phyloP scores from a whole-genome alignment of 768 basidiomycete genomes.

The Auriscalpium orientale region DNA sequence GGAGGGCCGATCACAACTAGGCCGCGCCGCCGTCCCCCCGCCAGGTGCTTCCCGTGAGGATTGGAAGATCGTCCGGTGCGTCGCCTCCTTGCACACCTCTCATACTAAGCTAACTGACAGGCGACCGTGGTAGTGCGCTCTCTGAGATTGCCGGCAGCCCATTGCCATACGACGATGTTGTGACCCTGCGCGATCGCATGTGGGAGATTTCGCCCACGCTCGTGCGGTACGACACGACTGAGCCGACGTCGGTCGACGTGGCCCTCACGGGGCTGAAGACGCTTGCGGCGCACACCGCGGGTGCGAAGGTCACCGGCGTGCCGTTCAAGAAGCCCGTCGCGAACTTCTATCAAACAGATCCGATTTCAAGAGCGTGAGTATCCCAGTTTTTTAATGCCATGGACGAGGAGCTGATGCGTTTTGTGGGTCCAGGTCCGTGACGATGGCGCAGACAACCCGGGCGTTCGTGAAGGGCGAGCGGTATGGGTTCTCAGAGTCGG shows the following conservation, averaged over 20 bases:
- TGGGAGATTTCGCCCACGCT: constrained; percentile 94
- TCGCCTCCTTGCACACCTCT: not conserved
- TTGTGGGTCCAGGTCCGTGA: constrained; percentile 59
- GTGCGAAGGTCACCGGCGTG: constrained; percentile 47
- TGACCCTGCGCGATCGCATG: constrained; percentile 81
- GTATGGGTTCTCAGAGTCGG: constrained; percentile 44
- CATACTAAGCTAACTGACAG: not conserved
- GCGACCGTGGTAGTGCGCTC: constrained; percentile 51
- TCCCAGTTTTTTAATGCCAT: not conserved
- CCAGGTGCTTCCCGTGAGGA: constrained; percentile 96
- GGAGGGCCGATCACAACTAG: constrained; percentile 87
- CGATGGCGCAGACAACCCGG: constrained; percentile 91
- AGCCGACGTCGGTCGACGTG: constrained; percentile 67
- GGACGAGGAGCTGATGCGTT: not conserved
- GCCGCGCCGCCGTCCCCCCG: constrained; percentile 84
- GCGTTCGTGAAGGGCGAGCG: constrained; percentile 76
- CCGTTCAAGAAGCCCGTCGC: constrained; percentile 73
- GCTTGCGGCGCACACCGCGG: constrained; percentile 43
- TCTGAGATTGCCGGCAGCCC: constrained; percentile 79
- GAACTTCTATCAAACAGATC: constrained; percentile 97
- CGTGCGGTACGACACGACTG: constrained; percentile 76
- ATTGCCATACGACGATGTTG: constrained; percentile 84
- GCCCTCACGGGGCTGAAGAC: constrained; percentile 61
- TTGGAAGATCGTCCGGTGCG: constrained; percentile 91
- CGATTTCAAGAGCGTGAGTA: constrained; percentile 87